phyloP scores from a whole-genome alignment of 1,284 basidiomycete genomes.

The Heliocybe sulcata region DNA sequence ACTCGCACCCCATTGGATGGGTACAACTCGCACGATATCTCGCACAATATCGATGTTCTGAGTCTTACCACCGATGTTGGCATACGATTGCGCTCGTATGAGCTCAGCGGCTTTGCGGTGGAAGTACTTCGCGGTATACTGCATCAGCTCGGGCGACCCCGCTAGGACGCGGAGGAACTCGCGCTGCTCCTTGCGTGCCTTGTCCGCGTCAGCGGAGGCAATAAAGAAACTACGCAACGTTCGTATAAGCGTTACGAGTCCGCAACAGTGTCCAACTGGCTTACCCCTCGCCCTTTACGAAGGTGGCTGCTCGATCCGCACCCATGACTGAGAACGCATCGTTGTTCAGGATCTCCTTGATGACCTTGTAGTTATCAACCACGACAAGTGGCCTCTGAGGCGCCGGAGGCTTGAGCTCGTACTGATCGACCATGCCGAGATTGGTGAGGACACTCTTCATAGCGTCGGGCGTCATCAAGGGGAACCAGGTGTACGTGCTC shows the following conservation, averaged over 20 bases:
- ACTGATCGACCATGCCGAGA: slow-evolving; percentile 43
- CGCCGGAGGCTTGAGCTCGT: slow-evolving; percentile 43
- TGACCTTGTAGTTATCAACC: slow-evolving; percentile 42
- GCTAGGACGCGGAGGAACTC: slow-evolving; percentile 41
- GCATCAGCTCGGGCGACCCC: slow-evolving; percentile 33
- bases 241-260: slow-evolving; percentile 1
- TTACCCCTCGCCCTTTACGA: slow-evolving; percentile 56
- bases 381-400: slow-evolving; percentile 17
- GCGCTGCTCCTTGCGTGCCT: slow-evolving; percentile 37
- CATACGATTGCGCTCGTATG: slow-evolving; percentile 45
- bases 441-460: slow-evolving; percentile 57
- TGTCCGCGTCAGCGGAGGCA: slow-evolving; percentile 32
- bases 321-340: slow-evolving; percentile 42
- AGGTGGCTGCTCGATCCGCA: slow-evolving; percentile 35
- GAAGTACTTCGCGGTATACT: slow-evolving; percentile 54
- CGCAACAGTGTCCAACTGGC: slow-evolving; percentile 9
- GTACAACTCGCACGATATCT: slow-evolving; percentile 60
- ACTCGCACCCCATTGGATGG: slow-evolving; percentile 60
- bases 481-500: slow-evolving; percentile 80
- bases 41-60: slow-evolving; percentile 61
- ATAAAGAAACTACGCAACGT: slow-evolving; percentile 41
- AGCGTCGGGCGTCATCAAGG: slow-evolving; percentile 68
- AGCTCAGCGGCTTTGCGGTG: slow-evolving; percentile 50
- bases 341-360: slow-evolving; percentile 45
- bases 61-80: slow-evolving; percentile 40